A percentile compares a stretch with the other conserved stretches of the same genome.
phyloP scores from a whole-genome alignment of 768 basidiomycete species.

The Lactifluus subvellereus region DNA sequence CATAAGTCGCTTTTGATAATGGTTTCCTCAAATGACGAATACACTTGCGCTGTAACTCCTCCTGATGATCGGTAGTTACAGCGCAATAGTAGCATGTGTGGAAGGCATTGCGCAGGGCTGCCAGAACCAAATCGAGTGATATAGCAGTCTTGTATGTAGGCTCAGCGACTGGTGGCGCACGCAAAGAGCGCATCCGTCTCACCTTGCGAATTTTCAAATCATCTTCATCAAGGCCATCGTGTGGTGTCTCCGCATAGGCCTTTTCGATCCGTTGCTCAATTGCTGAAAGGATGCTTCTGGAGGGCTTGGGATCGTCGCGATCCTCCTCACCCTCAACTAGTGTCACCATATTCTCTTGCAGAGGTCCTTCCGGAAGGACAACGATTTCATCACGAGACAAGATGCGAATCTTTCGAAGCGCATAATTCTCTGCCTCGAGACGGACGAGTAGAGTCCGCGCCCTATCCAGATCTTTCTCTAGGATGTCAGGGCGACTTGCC shows the following conservation, averaged over 20 bases:
- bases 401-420: slow-evolving; percentile 42
- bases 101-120: slow-evolving; percentile 88
- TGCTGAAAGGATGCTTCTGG: slow-evolving; percentile 65
- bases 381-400: slow-evolving; percentile 21
- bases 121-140: slow-evolving; percentile 87
- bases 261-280: slow-evolving; percentile 79
- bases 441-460: slow-evolving; percentile 65
- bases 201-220: slow-evolving; percentile 70
- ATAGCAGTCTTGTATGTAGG: slow-evolving; percentile 53
- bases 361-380: slow-evolving; percentile 22
- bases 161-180: slow-evolving; percentile 15
- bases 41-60: slow-evolving; percentile 94
- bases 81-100: slow-evolving; percentile 98
- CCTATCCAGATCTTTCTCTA: slow-evolving; percentile 76
- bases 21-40: slow-evolving; percentile 84
- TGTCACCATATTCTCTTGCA: slow-evolving; percentile 22
- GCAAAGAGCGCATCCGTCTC: slow-evolving; percentile 26
- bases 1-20: slow-evolving; percentile 51
- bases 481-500: slow-evolving; percentile 70
- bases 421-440: slow-evolving; percentile 65
- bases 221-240: slow-evolving; percentile 59
- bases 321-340: slow-evolving; percentile 30
- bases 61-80: slow-evolving; percentile 84
- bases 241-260: slow-evolving; percentile 62
- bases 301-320: slow-evolving; percentile 48